phyloP scores from a whole-genome alignment of 352 stramenopile genomes.

The Chloridella minuta region DNA sequence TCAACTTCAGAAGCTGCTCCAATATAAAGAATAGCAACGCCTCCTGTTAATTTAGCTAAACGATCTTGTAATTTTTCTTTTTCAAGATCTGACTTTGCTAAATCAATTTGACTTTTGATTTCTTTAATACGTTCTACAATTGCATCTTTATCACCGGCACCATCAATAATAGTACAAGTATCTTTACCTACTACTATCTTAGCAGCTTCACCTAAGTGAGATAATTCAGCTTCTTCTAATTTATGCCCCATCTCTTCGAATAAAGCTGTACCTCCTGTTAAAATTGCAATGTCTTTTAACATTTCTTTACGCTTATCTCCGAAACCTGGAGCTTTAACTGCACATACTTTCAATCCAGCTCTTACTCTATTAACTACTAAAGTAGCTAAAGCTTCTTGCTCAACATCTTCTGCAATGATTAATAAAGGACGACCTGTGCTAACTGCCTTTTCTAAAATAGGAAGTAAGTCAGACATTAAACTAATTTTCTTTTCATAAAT shows the following conservation, averaged over 20 bases:
- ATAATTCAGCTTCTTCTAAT: too few species aligned
- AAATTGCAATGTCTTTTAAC: constrained; percentile 47
- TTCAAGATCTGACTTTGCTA: constrained; percentile 36
- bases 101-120: constrained; percentile 30
- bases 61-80: constrained; percentile 37
- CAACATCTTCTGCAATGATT: constrained; percentile 45
- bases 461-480: constrained; percentile 39
- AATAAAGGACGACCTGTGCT: constrained; percentile 40
- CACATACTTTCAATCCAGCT: constrained; percentile 55
- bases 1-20: constrained; percentile 45
- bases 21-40: constrained; percentile 29
- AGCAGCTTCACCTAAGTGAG: constrained; percentile 22
- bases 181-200: constrained; percentile 40
- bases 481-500: constrained; percentile 58
- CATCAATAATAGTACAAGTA: constrained; percentile 37
- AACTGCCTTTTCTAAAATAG: constrained; percentile 38
- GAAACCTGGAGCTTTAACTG: constrained; percentile 44
- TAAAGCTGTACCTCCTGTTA: constrained; percentile 30
- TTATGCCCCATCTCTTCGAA: too few species aligned
- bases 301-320: constrained; percentile 36
- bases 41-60: constrained; percentile 35
- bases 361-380: constrained; percentile 55
- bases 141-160: constrained; percentile 29
- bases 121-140: constrained; percentile 27
- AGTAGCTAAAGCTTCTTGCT: constrained; percentile 36